phyloP scores from a whole-genome alignment of 371 early-diverging fungal species.

The Syncephalastrum monosporum region DNA sequence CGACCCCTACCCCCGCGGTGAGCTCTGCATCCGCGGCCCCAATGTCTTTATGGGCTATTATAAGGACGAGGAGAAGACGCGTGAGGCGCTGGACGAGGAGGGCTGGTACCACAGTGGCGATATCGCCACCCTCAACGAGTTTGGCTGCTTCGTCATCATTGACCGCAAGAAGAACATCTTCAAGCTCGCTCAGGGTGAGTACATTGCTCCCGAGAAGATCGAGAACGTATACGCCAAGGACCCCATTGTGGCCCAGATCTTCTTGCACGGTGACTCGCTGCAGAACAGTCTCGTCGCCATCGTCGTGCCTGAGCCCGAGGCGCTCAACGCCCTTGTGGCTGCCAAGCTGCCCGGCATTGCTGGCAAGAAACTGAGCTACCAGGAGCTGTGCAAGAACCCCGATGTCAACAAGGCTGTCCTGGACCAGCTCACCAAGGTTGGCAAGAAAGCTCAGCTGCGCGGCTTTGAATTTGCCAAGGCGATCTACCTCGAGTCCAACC shows the following conservation, averaged over 20 bases:
- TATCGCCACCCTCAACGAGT: conserved; percentile 76
- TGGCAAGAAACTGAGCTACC: conserved; percentile 27
- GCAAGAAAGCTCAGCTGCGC: conserved; percentile 55
- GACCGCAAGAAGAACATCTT: conserved; percentile 98
- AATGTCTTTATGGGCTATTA: conserved; percentile 80
- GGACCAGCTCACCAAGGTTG: conserved; percentile 56
- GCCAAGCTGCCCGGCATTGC: conserved; percentile 7
- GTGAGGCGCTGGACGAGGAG: conserved; percentile 76
- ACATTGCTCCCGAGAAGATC: conserved; percentile 97
- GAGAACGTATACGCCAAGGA: conserved; percentile 69
- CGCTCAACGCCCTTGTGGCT: conserved; percentile 34
- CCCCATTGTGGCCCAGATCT: conserved; percentile 64
- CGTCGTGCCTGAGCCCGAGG: conserved; percentile 80
- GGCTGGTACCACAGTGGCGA: conserved; percentile 96
- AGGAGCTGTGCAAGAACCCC: conserved; percentile 55
- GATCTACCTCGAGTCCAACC: conserved; percentile 50
- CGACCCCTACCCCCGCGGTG: conserved; percentile 89
- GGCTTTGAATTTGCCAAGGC: conserved; percentile 61
- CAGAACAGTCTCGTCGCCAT: conserved; percentile 80
- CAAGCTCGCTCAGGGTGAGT: conserved; percentile 94
- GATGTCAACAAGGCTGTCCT: conserved; percentile 60
- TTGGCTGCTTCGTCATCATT: conserved; percentile 74
- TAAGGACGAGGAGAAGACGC: conserved; percentile 85
- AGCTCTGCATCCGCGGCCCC: conserved; percentile 88
- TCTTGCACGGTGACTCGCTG: conserved; percentile 85